Evolutionary conservation across 2,329 filamentous ascomycete species (phyloP).

Genomic region (Neopestalotiopsis sp.): DNA sequence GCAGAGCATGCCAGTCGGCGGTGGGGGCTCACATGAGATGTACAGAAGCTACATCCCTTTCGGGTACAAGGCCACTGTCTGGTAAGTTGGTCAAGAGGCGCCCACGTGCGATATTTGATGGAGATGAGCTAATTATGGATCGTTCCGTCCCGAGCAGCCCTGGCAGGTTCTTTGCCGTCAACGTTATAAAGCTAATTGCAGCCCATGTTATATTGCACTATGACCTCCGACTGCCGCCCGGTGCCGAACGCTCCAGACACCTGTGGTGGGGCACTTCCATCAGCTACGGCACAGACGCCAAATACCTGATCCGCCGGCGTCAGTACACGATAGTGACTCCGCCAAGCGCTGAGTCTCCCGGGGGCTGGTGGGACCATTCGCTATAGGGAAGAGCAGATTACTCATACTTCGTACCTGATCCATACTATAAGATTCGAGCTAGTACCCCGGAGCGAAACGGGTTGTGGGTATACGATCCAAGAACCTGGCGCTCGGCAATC

Average conservation of each 20-base stretch:
- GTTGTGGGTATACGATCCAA: too few relatives aligned
- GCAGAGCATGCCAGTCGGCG: background rate
- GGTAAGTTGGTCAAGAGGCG: background rate
- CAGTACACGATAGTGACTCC: background rate
- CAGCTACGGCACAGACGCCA: background rate
- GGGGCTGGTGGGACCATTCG: background rate
- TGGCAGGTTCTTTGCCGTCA: background rate
- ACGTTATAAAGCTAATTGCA: background rate
- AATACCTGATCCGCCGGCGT: background rate
- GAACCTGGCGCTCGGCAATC: too few relatives aligned
- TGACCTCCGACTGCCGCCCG: background rate
- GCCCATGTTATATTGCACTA: constrained; percentile 1
- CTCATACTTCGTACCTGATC: too few relatives aligned
- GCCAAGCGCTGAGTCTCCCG: background rate
- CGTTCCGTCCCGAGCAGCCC: background rate
- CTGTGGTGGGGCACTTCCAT: background rate
- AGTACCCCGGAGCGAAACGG: too few relatives aligned
- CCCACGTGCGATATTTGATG: background rate
- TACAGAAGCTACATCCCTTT: constrained; percentile 1
- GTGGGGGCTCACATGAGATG: background rate
- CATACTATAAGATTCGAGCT: too few relatives aligned
- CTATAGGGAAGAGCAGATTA: background rate
- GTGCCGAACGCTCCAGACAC: background rate
- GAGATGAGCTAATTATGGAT: background rate
- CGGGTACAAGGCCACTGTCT: background rate